Base-by-base conservation (phyloP, 495 filamentous ascomycete species). In the Neurospora sp. region DNA sequence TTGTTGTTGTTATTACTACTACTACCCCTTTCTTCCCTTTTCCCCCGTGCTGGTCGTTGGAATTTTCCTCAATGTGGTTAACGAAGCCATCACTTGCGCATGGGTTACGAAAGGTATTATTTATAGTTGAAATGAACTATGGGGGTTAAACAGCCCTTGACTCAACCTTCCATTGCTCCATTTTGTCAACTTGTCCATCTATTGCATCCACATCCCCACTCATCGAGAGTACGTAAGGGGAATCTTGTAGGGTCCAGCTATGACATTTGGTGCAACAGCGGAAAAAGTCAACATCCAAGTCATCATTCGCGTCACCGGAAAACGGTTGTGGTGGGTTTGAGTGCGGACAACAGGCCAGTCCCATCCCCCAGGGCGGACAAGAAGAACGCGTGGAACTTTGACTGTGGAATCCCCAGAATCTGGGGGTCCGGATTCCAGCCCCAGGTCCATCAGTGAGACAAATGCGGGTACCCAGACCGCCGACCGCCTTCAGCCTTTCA, bases 121-220 rank as follows among this genome's bases (percentile, higher is more conserved):
- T 76, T 77, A 74, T 77, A 74, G 75, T 70, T 77, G 75, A 79
- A 66, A 78, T 79, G 78, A 78, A 79, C 66, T 69, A 46, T 46
- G 72, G 74, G 72, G 59, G 22, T 16, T 61, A 35, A 61, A 61
- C 53, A 35, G 22, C 53, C 27, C 53, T 61, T 14, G 31, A 59
- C 48, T 59, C 6, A 18, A 66, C 53, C 53, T 35, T 35, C 0
- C 5, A 35, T 27, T 35, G 53, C 72, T 70, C 41, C 39, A 38
- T 41, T 22, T 16, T 66, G 69, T 16, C 20, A 42, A 44, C 10
- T 20, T 53, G 4, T 12, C 48, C 48, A 14, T 69, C 8, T 14
- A 4, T 69, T 14, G 18, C 37, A 69, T 20, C 35, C 7, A 69
- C 68, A 69, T 18, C 18, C n/a, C n/a, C n/a, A n/a, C n/a, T n/a